Evolutionary conservation across 345 rosid genomes (phyloP).

Genomic region (Mercurialis annua): DNA sequence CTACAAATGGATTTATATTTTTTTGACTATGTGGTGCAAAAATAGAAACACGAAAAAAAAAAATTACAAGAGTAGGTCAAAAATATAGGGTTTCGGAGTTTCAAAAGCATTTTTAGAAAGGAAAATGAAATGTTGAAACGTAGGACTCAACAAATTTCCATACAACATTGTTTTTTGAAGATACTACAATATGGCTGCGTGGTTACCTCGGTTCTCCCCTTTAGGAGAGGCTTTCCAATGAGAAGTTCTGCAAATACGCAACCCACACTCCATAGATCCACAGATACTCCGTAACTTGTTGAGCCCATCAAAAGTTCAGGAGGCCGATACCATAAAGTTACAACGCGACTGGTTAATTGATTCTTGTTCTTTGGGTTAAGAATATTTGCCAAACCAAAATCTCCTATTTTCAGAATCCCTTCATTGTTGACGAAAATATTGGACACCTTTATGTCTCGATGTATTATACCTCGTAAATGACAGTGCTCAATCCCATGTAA

Average conservation of each 20-base stretch:
- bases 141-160: no score
- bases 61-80: no score
- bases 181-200: not conserved
- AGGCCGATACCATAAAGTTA: constrained; percentile 81
- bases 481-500: constrained; percentile 67
- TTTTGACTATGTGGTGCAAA: no score
- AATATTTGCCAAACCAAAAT: constrained; percentile 70
- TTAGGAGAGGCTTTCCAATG: constrained; percentile 59
- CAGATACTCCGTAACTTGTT: constrained; percentile 59
- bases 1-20: no score
- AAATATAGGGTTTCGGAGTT: no score
- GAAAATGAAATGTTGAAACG: no score
- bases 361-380: constrained; percentile 43
- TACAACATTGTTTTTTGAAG: not conserved
- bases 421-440: constrained; percentile 70
- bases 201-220: constrained; percentile 76
- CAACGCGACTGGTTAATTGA: constrained; percentile 70
- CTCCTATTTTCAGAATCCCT: constrained; percentile 65
- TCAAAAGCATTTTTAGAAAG: no score
- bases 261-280: constrained; percentile 80
- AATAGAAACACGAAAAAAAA: no score
- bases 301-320: constrained; percentile 88
- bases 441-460: constrained; percentile 67
- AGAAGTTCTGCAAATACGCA: constrained; percentile 72
- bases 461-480: constrained; percentile 65